Percentiles rank a stretch among this genome's conserved stretches.
These are phyloP conservation scores for Pythium graminicola DNA, from an alignment of 352 stramenopile species.

Conservation along the genomic window DNA sequence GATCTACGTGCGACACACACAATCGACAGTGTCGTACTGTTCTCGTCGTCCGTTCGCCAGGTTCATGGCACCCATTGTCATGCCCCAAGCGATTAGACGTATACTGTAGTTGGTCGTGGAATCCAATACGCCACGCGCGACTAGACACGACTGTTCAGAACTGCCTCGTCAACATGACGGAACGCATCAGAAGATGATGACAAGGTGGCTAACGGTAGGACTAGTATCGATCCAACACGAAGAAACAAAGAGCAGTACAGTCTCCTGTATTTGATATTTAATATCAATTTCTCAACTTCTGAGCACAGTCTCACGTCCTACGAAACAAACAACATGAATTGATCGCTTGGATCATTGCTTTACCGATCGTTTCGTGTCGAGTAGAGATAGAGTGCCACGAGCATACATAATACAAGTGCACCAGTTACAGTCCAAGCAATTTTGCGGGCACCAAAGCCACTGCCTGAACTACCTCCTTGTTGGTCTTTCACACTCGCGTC, in stretches of 20 bases:
- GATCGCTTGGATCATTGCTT: neutral
- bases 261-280: too few relatives aligned
- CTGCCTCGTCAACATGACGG: too few relatives aligned
- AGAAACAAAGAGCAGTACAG: too few relatives aligned
- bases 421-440: neutral
- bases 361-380: neutral
- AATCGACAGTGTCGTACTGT: neutral
- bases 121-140: neutral
- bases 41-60: neutral
- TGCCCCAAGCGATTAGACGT: neutral
- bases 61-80: neutral
- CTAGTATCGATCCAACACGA: too few relatives aligned
- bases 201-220: too few relatives aligned
- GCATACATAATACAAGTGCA: neutral
- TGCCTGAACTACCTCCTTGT: neutral
- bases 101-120: neutral
- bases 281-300: too few relatives aligned
- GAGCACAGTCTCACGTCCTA: neutral
- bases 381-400: constrained; percentile 5
- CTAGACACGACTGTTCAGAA: too few relatives aligned
- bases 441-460: neutral
- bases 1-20: neutral
- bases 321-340: neutral
- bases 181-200: too few relatives aligned
- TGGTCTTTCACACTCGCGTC: constrained; percentile 1